Evolutionary conservation across 306 rosid genomes (phyloP), one percentile per base, ranked within the genome.

Genomic region (Acacia confusa): DNA sequence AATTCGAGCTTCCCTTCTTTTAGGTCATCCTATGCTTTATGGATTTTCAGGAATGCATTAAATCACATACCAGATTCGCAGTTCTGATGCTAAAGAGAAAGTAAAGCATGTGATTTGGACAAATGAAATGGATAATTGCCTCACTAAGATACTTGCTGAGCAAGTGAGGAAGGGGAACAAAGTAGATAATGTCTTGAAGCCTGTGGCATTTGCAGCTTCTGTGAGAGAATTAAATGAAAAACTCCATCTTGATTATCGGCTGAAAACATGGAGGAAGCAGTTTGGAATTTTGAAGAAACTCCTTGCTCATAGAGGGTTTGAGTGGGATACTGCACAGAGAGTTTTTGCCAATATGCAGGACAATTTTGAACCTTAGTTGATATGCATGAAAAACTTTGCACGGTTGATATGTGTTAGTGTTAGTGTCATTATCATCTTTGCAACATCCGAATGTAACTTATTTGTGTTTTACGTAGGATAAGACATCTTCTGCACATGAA

Each of bases 201-300:
- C 89, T 74, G 92, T 80, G 41, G 91, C 89, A 70, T 87, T 85
- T 70, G 74, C 83, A 68, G 85, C 87, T 76, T 83, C 91, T 60
- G 78, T 89, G 70, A 76, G 79, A 77, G 86, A 55, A 36, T 73
- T 89, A 73, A 87, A 87, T 65, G 92, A 82, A 52, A 83, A 79
- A 17, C 82, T 87, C 78, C 82, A 79, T 50, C 70, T 80, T 74
- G 82, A 75, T 70, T 61, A 80, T 85, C 86, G 91, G 67, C 76
- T 89, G 50, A 89, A 84, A 75, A 89, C 92, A 57, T 89, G 89
- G 91, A 89, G 84, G 86, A 89, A 89, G 81, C 91, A 85, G 80
- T 89, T 85, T 82, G 85, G 77, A 55, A 78, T 84, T 84, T 82
- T 89, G 74, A 89, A 87, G 84, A 82, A 87, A 74, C 88, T 87